Evolutionary conservation across 805 yeast genomes (phyloP).

Genomic region (Kluyveromyces siamensis): DNA sequence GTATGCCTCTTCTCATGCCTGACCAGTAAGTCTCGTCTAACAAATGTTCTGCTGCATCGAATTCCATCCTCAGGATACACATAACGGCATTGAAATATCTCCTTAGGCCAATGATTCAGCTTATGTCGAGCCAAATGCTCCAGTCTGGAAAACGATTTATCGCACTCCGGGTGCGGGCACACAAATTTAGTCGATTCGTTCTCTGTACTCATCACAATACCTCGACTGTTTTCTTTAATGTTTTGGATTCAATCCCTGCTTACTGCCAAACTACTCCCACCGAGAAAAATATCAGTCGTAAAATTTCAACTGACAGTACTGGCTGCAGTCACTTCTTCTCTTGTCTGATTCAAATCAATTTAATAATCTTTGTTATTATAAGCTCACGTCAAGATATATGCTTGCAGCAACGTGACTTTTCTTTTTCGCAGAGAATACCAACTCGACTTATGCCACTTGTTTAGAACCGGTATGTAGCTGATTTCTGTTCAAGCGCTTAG

Average conservation of each 20-base stretch:
- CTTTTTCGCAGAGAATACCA: no score
- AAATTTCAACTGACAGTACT: not conserved
- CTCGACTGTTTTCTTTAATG: not conserved
- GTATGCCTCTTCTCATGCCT: constrained; percentile 39
- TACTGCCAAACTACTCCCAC: not conserved
- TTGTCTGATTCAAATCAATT: no score
- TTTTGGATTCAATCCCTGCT: not conserved
- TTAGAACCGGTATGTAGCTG: no score
- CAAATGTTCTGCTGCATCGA: constrained; percentile 51
- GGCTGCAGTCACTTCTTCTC: not conserved
- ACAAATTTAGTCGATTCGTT: constrained; percentile 20
- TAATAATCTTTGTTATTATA: no score
- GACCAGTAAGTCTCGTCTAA: constrained; percentile 44
- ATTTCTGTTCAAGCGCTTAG: no score
- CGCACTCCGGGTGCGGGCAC: constrained; percentile 43
- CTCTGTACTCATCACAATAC: not conserved
- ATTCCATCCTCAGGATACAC: constrained; percentile 19
- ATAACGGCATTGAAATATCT: constrained; percentile 40
- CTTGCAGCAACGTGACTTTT: no score
- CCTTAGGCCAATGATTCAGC: constrained; percentile 46
- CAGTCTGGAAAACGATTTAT: constrained; percentile 45
- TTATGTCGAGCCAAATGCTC: constrained; percentile 58
- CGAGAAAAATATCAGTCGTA: not conserved
- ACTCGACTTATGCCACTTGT: no score
- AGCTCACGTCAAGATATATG: no score